phyloP scores from a whole-genome alignment of 768 basidiomycete species.

The Hericium rajendrae region DNA sequence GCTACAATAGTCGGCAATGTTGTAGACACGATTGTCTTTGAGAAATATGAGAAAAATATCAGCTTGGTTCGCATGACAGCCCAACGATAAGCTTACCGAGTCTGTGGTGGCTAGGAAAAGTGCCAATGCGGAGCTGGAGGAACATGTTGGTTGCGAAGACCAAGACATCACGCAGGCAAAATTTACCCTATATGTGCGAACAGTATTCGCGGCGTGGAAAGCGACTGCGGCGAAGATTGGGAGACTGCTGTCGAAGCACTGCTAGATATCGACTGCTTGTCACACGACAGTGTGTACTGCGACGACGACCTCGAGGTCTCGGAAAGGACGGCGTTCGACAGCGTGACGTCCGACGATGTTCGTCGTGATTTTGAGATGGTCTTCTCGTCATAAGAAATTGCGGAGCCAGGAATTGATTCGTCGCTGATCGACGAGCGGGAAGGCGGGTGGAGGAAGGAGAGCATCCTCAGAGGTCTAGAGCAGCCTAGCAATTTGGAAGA shows the following conservation, averaged over 20 bases:
- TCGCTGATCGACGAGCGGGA: constrained; percentile 3
- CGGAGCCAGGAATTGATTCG: background rate
- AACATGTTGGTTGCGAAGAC: background rate
- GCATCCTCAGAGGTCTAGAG: constrained; percentile 1
- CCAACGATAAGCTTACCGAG: constrained; percentile 40
- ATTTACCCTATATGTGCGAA: constrained; percentile 13
- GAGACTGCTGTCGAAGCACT: background rate
- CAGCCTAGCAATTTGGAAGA: background rate
- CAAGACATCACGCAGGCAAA: background rate
- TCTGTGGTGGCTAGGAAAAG: constrained; percentile 84
- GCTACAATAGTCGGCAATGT: constrained; percentile 72
- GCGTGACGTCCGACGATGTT: constrained; percentile 2
- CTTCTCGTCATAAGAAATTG: constrained; percentile 3
- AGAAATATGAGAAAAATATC: constrained; percentile 5
- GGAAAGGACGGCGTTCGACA: background rate
- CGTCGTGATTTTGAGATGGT: constrained; percentile 5
- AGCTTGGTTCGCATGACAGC: constrained; percentile 1
- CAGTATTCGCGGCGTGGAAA: constrained; percentile 10
- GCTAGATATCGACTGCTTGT: background rate
- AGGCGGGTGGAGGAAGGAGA: constrained; percentile 5
- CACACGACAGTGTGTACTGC: background rate
- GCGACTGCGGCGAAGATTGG: background rate
- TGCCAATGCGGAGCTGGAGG: constrained; percentile 59
- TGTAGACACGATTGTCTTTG: constrained; percentile 68
- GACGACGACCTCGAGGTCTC: background rate